Evolutionary conservation across 805 yeast genomes (phyloP), one percentile per base, ranked within the genome.

Genomic region (Vanderwaltozyma polyspora): DNA sequence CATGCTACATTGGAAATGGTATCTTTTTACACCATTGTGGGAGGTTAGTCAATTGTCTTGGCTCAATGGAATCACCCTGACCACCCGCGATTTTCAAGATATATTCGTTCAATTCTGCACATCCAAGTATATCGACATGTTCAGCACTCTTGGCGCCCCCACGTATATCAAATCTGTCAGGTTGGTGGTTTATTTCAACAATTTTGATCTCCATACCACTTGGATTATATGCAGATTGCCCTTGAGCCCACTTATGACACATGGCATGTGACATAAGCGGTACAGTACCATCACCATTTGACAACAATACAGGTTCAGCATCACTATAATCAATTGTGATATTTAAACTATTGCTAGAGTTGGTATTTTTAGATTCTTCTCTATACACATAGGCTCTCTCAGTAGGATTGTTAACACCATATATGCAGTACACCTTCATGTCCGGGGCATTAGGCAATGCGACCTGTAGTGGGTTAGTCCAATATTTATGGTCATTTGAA

Each of bases 121-220:
- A 76, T 2, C 98, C 98, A 31, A 91, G 65, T 31, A 91, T 87
- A 54, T 91, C 98, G 19, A 91, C 98, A 57, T 91, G 98, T 49
- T 91, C 98, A 1, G 97, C 96, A 1, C 96, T 89, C 54, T 81
- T 82, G 9, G 95, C 93, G 11, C 98, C 98, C 18, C 98, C 98
- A 44, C 98, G 71, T 23, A 91, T 82, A 61, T 91, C 98, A 49
- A 82, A 86, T 44, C 83, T 64, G 51, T 84, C 94, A 0, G 98
- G 98, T 52, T 87, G 93, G 51, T 91, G 95, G 48, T 73, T 71
- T 64, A 91, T 79, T 60, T 91, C 98, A 11, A 89, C 95, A 32
- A 86, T 68, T 16, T 74, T 87, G 15, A 89, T 93, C 14, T 65
- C 49, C 2, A 74, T 59, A 7, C 70, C 67, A 1, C 82, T 94